Conservation (phyloP, 78 protist genomes). For the Corallochytrium limacisporum region DNA sequence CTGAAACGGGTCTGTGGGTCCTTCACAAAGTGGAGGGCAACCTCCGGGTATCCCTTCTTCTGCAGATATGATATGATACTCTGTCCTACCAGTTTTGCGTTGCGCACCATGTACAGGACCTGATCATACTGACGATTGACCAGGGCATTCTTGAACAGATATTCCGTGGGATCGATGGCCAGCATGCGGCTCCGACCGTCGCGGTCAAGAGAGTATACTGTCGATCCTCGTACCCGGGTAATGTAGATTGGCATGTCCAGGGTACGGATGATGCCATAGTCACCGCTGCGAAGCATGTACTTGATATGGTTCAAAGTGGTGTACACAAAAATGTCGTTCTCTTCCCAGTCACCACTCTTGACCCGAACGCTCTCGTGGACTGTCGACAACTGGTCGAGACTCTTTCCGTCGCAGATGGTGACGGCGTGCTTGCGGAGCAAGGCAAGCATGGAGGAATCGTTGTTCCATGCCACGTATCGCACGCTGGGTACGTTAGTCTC, state of each 20-base stretch:
- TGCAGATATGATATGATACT: conserved; percentile 87
- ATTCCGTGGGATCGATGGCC: conserved; percentile 76
- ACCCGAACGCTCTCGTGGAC: conserved; percentile 71
- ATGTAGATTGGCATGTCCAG: conserved; percentile 80
- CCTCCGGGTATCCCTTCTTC: conserved; percentile 61
- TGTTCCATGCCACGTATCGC: conserved; percentile 81
- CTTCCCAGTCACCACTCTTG: conserved; percentile 90
- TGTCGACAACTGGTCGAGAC: conserved; percentile 65
- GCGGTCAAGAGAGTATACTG: conserved; percentile 69
- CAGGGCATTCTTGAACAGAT: conserved; percentile 73
- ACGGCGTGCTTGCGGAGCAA: conserved; percentile 59
- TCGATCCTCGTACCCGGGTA: conserved; percentile 33
- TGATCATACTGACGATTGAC: conserved; percentile 42
- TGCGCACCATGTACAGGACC: conserved; percentile 57
- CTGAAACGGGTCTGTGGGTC: conserved; percentile 80
- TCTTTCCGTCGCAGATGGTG: conserved; percentile 36
- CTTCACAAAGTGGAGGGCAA: conserved; percentile 90
- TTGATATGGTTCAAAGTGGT: conserved; percentile 90
- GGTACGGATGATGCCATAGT: conserved; percentile 80
- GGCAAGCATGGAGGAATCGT: conserved; percentile 70
- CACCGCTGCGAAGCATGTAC: conserved; percentile 75
- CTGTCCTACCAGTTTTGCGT: conserved; percentile 55
- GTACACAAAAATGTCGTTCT: conserved; percentile 71
- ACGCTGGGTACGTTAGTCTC: conserved; percentile 34
- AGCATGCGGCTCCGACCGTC: conserved; percentile 55